phyloP scores from a whole-genome alignment of 805 yeast genomes.

The Huiozyma naganishii region DNA sequence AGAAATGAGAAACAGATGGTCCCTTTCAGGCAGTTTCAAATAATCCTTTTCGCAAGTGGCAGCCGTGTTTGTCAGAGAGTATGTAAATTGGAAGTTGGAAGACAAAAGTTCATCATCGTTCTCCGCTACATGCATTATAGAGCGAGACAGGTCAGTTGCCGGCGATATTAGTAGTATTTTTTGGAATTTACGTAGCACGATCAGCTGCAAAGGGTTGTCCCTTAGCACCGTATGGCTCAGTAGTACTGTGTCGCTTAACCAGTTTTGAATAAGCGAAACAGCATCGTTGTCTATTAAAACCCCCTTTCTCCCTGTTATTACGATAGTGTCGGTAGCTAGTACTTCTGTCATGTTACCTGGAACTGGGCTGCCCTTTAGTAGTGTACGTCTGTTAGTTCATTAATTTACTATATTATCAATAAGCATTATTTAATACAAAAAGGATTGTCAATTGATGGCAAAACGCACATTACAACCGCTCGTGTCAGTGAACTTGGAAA shows the following conservation, averaged over 20 bases:
- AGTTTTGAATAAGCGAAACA: conserved; percentile 8
- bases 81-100: conserved; percentile 5
- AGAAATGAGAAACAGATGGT: conserved; percentile 30
- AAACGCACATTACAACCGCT: too few relatives aligned
- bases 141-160: conserved; percentile 4
- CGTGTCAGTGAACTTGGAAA: too few relatives aligned
- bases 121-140: conserved; percentile 1
- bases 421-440: too few relatives aligned
- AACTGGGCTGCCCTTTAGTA: too few relatives aligned
- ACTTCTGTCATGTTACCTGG: not conserved
- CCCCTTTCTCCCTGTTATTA: conserved; percentile 11
- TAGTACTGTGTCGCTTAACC: conserved; percentile 14
- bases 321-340: conserved; percentile 17
- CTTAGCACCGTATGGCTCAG: conserved; percentile 7
- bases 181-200: conserved; percentile 14
- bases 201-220: conserved; percentile 16
- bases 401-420: too few relatives aligned
- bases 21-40: conserved; percentile 26
- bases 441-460: too few relatives aligned
- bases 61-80: conserved; percentile 6
- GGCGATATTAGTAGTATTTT: conserved; percentile 18
- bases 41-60: conserved; percentile 9
- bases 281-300: conserved; percentile 1
- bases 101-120: not conserved
- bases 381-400: too few relatives aligned